Evolutionary conservation across 352 stramenopile genomes (phyloP).

Genomic region (Globisporangium viniferum): DNA sequence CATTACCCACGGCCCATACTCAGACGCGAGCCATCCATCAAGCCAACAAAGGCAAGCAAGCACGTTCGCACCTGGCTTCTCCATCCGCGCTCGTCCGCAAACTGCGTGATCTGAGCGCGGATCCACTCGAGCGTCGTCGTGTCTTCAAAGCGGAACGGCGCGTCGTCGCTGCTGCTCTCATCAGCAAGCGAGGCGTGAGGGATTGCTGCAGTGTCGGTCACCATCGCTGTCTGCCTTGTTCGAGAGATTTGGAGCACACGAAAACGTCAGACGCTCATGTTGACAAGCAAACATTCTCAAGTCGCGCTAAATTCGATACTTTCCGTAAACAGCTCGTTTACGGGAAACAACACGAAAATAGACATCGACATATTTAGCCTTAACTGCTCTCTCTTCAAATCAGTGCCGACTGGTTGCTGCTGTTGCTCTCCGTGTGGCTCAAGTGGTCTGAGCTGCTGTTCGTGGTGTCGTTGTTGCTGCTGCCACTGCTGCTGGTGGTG

Average conservation of each 20-base stretch:
- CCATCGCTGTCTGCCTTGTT: neutral
- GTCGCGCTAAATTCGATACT: no score
- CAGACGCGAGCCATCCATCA: neutral
- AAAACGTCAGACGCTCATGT: no score
- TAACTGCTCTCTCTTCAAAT: neutral
- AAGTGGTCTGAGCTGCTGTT: neutral
- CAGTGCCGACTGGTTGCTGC: slow-evolving; percentile 7
- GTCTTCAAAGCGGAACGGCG: slow-evolving; percentile 24
- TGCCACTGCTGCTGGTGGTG: neutral
- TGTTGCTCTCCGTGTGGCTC: neutral
- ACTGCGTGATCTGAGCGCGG: slow-evolving; percentile 40
- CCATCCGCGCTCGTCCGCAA: slow-evolving; percentile 57
- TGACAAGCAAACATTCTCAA: no score
- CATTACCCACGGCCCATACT: neutral
- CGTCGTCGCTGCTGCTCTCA: neutral
- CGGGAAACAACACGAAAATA: no score
- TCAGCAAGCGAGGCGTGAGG: neutral
- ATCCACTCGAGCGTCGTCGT: slow-evolving; percentile 46
- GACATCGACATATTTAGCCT: no score
- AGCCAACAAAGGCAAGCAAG: neutral
- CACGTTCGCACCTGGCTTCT: slow-evolving; percentile 21
- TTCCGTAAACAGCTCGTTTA: no score
- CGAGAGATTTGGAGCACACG: neutral
- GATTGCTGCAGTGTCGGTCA: neutral
- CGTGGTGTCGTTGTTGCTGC: neutral